A percentile compares a stretch with the other conserved stretches of the same genome.
phyloP scores from a whole-genome alignment of 2,329 filamentous ascomycete species.

The Pestalotiopsis sp. region DNA sequence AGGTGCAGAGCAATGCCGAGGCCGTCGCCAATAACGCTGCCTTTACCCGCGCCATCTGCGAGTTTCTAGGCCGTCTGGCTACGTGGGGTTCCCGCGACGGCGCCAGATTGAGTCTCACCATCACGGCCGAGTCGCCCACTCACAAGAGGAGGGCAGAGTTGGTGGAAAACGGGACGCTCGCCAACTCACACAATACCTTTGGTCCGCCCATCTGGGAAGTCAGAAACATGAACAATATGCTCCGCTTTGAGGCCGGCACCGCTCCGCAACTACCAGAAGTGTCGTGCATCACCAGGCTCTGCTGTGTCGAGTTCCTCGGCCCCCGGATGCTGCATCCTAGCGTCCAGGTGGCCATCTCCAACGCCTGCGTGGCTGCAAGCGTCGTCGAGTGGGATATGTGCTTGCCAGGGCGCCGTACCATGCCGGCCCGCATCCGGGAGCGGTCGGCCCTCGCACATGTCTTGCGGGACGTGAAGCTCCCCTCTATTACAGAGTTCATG shows the following conservation, averaged over 20 bases:
- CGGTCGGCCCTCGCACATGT: no score
- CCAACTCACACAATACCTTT: constrained; percentile 1
- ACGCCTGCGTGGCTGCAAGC: no score
- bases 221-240: neutral
- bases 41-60: neutral
- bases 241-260: neutral
- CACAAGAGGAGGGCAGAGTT: neutral
- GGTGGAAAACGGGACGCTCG: constrained; percentile 1
- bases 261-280: neutral
- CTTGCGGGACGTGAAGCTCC: no score
- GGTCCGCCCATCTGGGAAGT: constrained; percentile 4
- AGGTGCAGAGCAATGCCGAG: constrained; percentile 7
- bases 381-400: no score
- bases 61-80: neutral
- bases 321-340: no score
- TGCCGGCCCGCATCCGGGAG: no score
- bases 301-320: no score
- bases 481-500: no score
- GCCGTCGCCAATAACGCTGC: constrained; percentile 3
- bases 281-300: no score
- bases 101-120: neutral
- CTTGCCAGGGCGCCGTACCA: no score
- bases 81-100: constrained; percentile 1
- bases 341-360: no score
- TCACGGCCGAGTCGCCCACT: neutral